Evolutionary conservation across 1,284 basidiomycete species (phyloP).

Genomic region (Ceratorhiza oryzae-sativae): DNA sequence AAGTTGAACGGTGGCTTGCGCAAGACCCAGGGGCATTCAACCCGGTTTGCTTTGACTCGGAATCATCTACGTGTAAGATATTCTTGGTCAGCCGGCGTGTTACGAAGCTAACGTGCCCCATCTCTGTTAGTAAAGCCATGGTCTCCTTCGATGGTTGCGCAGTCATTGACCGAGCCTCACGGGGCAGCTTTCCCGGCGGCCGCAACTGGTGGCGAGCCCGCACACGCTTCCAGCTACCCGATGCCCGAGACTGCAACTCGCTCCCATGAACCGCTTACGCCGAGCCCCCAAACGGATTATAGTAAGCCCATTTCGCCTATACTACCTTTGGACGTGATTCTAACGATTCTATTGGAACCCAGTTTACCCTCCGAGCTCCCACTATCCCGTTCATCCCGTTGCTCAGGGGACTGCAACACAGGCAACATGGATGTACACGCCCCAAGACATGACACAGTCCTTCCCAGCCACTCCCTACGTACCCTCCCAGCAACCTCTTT

Average conservation of each 20-base stretch:
- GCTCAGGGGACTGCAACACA: not conserved
- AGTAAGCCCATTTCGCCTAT: not conserved
- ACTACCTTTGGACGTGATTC: not conserved
- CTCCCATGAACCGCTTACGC: slow-evolving; percentile 17
- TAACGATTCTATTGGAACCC: not conserved
- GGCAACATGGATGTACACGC: slow-evolving; percentile 4
- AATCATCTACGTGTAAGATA: slow-evolving; percentile 11
- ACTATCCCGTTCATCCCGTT: not conserved
- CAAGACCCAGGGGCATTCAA: slow-evolving; percentile 12
- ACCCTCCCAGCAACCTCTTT: slow-evolving; percentile 5
- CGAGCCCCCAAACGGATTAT: slow-evolving; percentile 10
- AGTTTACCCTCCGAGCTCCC: not conserved
- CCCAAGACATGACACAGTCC: not conserved
- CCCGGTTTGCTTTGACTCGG: slow-evolving; percentile 28
- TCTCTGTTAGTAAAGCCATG: slow-evolving; percentile 22
- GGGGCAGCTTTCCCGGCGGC: not conserved
- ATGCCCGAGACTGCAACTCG: not conserved
- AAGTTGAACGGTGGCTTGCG: slow-evolving; percentile 22
- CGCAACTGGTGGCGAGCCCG: slow-evolving; percentile 4
- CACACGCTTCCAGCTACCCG: not conserved
- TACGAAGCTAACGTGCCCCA: not conserved
- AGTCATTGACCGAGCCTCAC: not conserved
- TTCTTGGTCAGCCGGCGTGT: not conserved
- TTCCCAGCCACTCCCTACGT: slow-evolving; percentile 2
- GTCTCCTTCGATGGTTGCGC: not conserved